Base-by-base conservation (phyloP, 1,284 basidiomycete genomes). In the Trametes sp. region DNA sequence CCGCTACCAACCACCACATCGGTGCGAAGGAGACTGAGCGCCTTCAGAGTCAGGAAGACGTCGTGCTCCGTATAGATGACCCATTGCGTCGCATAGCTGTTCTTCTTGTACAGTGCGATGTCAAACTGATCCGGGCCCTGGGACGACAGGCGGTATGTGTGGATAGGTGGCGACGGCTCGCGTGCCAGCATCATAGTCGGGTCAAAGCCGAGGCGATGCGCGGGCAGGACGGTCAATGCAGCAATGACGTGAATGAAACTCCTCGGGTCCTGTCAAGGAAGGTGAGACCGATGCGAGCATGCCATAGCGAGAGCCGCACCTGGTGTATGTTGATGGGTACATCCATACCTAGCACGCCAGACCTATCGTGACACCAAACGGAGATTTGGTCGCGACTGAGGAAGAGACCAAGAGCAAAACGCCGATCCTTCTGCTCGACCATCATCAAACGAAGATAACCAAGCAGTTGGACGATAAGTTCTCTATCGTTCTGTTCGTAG, bases 161-260 rank as follows among this genome's bases (percentile, higher is more conserved):
- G 53, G 5, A 54, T 54, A 16, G 41, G 53, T 8, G 41, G n/a
- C 24, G 21, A n/a, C 38, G 53, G 53, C 35, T 54, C 53, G 24
- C 53, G 53, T 29, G 53, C 26, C 4, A 54, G 41, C 21, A 13
- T 28, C 53, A 44, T 54, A 41, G 26, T 42, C 23, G 53, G 41
- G 28, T 54, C 41, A 29, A 54, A 54, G 24, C 53, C 41, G 21
- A 54, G 53, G n/a, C 53, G 41, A 33, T 54, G 53, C 23, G 53
- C 53, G 23, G 53, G 53, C 21, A 54, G 23, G 41, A 31, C 44
- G 24, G 53, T 41, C 24, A 54, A 44, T 4, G 53, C 41, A 14
- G 53, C 28, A 23, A 44, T 54, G 53, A 44, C 53, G 16, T 54
- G 53, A 28, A 42, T 21, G 53, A 54, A 54, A 14, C 44, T 28